A percentile compares a stretch with the other conserved stretches of the same genome.
Conservation (phyloP, 2,329 filamentous ascomycete species). For the Chaetomiaceae sp. region DNA sequence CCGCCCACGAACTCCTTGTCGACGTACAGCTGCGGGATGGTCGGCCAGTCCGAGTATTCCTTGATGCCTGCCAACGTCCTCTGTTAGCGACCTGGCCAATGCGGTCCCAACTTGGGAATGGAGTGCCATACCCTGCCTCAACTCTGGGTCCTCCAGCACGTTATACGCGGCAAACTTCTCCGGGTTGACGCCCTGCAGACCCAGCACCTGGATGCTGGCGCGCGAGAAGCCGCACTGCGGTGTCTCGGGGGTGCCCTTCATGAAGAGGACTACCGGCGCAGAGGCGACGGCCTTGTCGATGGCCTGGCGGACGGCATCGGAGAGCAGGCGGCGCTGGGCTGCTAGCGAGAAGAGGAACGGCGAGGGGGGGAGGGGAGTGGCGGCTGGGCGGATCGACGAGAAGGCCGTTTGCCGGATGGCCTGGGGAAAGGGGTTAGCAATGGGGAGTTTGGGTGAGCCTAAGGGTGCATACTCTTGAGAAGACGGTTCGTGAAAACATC, state of each 20-base stretch:
- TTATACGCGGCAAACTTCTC: slow-evolving; percentile 98
- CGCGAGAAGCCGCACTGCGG: slow-evolving; percentile 87
- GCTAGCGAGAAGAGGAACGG: slow-evolving; percentile 16
- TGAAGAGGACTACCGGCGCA: slow-evolving; percentile 91
- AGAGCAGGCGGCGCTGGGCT: slow-evolving; percentile 63
- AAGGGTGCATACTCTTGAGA: slow-evolving; percentile 22
- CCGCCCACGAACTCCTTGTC: slow-evolving; percentile 95
- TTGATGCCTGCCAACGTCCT: slow-evolving; percentile 68
- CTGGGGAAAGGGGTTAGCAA: slow-evolving; percentile 8
- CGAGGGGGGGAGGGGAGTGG: slow-evolving; percentile 7
- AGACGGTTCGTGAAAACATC: slow-evolving; percentile 22
- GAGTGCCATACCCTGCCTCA: slow-evolving; percentile 62
- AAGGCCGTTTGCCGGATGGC: slow-evolving; percentile 20
- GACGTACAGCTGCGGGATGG: slow-evolving; percentile 94
- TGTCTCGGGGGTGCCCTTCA: slow-evolving; percentile 81
- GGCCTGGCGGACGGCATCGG: slow-evolving; percentile 70
- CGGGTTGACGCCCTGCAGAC: slow-evolving; percentile 91
- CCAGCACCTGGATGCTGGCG: slow-evolving; percentile 90
- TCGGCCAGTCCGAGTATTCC: slow-evolving; percentile 98
- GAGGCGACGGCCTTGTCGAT: slow-evolving; percentile 88
- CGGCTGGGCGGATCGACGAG: slow-evolving; percentile 9
- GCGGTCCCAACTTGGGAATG: background rate
- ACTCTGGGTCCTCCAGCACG: slow-evolving; percentile 84
- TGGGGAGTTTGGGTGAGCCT: background rate
- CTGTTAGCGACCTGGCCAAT: slow-evolving; percentile 10